Conservation (phyloP, 2,329 filamentous ascomycete genomes). For the Exophiala xenobiotica region DNA sequence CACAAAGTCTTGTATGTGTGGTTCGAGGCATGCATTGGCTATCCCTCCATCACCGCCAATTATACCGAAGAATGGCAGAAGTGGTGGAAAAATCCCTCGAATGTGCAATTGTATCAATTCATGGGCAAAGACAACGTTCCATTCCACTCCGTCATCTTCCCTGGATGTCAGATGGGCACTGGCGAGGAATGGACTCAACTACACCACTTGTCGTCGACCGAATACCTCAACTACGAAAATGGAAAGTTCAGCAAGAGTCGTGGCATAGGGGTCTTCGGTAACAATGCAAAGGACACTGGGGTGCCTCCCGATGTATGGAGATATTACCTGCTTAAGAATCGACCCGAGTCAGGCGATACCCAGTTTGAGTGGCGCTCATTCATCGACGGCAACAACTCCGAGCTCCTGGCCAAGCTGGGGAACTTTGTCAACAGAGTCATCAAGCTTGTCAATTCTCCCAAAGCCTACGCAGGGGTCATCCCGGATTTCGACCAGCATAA, state of each 20-base stretch:
- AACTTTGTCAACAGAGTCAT: constrained; percentile 73
- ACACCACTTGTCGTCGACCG: constrained; percentile 82
- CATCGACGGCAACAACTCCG: constrained; percentile 81
- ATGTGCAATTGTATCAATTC: constrained; percentile 90
- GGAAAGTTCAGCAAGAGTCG: constrained; percentile 93
- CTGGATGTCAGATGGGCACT: constrained; percentile 80
- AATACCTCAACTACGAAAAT: constrained; percentile 84
- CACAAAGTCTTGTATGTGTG: constrained; percentile 87
- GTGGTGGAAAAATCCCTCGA: constrained; percentile 89
- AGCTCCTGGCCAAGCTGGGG: constrained; percentile 71
- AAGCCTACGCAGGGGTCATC: constrained; percentile 66
- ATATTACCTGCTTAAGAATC: constrained; percentile 82
- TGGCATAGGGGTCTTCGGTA: constrained; percentile 87
- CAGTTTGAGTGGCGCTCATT: constrained; percentile 89
- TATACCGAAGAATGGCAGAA: constrained; percentile 88
- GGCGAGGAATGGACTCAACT: constrained; percentile 85
- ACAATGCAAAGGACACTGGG: constrained; percentile 82
- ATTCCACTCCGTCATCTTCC: constrained; percentile 91
- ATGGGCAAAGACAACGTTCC: constrained; percentile 90
- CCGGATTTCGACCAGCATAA: constrained; percentile 55
- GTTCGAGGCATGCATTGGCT: constrained; percentile 92
- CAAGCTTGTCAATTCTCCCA: constrained; percentile 70
- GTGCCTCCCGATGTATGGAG: constrained; percentile 86
- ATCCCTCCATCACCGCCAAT: constrained; percentile 89
- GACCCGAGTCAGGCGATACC: constrained; percentile 81